Evolutionary conservation across 2,329 filamentous ascomycete species (phyloP).

Genomic region (Dactylellina parvicollis): DNA sequence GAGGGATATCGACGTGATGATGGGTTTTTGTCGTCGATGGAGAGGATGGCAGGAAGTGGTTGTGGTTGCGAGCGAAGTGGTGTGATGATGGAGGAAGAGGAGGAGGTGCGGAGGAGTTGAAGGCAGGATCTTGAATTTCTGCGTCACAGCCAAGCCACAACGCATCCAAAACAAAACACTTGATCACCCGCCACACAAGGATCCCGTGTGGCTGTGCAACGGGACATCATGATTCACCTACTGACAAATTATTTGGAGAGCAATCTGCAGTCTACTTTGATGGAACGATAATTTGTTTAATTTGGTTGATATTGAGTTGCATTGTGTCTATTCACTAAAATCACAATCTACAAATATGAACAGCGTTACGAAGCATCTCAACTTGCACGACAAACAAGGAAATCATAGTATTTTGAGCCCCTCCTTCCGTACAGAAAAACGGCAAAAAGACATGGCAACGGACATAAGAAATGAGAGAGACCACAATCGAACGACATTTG

Average conservation of each 20-base stretch:
- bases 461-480: conserved; percentile 2
- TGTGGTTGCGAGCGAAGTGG: conserved; percentile 14
- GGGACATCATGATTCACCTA: no score
- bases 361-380: conserved; percentile 14
- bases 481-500: conserved; percentile 21
- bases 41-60: no score
- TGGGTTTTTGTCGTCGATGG: conserved; percentile 3
- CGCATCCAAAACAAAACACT: conserved; percentile 24
- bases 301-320: no score
- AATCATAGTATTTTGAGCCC: conserved; percentile 30
- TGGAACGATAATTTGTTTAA: no score
- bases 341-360: conserved; percentile 2
- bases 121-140: conserved; percentile 48
- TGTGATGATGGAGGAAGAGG: conserved; percentile 23
- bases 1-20: not conserved
- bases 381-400: conserved; percentile 16
- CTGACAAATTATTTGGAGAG: no score
- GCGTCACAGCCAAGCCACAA: conserved; percentile 46
- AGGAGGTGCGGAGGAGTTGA: conserved; percentile 28
- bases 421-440: conserved; percentile 27
- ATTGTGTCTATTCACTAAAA: not conserved
- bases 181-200: conserved; percentile 14
- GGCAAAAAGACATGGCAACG: not conserved
- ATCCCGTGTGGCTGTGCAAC: conserved; percentile 14
- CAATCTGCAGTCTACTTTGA: no score